Evolutionary conservation across 306 rosid species (phyloP).

Genomic region (Hippophae rhamnoides): DNA sequence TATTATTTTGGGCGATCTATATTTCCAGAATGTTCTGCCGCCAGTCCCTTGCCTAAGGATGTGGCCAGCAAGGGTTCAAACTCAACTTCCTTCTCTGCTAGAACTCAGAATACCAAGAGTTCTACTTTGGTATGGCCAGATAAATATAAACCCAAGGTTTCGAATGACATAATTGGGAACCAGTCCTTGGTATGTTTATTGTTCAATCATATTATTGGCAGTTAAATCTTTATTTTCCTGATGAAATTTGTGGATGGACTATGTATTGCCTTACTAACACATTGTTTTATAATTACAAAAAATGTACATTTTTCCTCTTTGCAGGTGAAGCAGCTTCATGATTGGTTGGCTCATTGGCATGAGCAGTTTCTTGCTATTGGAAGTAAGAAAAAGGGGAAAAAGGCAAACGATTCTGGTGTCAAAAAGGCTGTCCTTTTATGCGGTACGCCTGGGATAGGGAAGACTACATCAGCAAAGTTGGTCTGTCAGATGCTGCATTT

Average conservation of each 20-base stretch:
- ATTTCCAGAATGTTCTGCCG: slow-evolving; percentile 19
- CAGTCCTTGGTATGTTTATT: slow-evolving; percentile 62
- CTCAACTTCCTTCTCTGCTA: slow-evolving; percentile 37
- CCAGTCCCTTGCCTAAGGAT: slow-evolving; percentile 17
- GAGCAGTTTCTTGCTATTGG: slow-evolving; percentile 63
- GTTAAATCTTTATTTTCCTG: slow-evolving; percentile 8
- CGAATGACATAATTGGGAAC: slow-evolving; percentile 72
- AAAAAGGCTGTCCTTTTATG: slow-evolving; percentile 78
- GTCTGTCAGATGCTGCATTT: slow-evolving; percentile 85
- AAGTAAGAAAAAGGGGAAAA: slow-evolving; percentile 54
- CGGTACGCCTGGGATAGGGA: slow-evolving; percentile 97
- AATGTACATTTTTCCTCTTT: neutral
- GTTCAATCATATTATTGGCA: too few species aligned
- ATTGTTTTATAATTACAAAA: too few species aligned
- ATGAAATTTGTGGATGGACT: neutral
- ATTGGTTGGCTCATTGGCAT: slow-evolving; percentile 83
- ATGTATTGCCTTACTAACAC: too few species aligned
- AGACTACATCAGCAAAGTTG: slow-evolving; percentile 93
- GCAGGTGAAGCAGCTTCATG: slow-evolving; percentile 81
- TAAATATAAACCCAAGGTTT: slow-evolving; percentile 66
- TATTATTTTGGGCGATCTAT: neutral
- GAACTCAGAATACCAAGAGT: slow-evolving; percentile 20
- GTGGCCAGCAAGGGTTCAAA: slow-evolving; percentile 35
- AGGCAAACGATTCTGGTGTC: slow-evolving; percentile 44
- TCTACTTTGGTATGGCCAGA: slow-evolving; percentile 69